Base-by-base conservation (phyloP, 1,284 basidiomycete species). In the Cutaneotrichosporon cavernicola region DNA sequence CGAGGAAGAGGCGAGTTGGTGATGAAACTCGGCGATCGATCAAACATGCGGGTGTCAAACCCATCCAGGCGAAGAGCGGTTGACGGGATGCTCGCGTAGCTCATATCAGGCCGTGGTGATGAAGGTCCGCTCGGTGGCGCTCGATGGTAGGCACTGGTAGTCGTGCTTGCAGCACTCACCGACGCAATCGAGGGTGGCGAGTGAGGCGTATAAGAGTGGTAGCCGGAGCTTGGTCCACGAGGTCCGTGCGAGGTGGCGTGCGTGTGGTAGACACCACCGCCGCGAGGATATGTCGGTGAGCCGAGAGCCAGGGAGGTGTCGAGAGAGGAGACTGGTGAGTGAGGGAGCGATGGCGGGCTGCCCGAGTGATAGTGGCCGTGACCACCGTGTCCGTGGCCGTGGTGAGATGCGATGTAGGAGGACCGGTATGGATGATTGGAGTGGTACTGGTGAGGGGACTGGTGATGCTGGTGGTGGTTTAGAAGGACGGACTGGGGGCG, bases 131-230 rank as follows among this genome's bases (percentile, higher is more conserved):
- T 53, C 16, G 51, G 51, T 14, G 51, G 51, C 18, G 18, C 26
- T 30, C 51, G 51, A 34, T 53, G 51, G 16, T 34, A 30, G 51
- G 51, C 34, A 11, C 51, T 53, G 8, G 31, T 30, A 14, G 26
- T 22, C 3, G 51, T 53, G 31, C 51, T 34, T 16, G 18, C 43
- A 16, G 51, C 51, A 30, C 51, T 53, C 26, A 53, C 51, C 30
- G 26, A 31, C 31, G 51, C 51, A n/a, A 53, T 53, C 30, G 51
- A 53, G 30, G 51, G 51, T 4, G 51, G 51, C 51, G 51, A 53
- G 31, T 53, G 26, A 16, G 51, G 51, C 7, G 31, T 2, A 14
- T 53, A 53, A 1, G 51, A 34, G 51, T 53, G 18, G 31, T 18
- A 32, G 51, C 51, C 31, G 18, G 51, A 18, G 51, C 51, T 34